These are phyloP conservation scores for Coemansia furcata DNA, from an alignment of 192 early-diverging fungal genomes.

Conservation along the genomic window DNA sequence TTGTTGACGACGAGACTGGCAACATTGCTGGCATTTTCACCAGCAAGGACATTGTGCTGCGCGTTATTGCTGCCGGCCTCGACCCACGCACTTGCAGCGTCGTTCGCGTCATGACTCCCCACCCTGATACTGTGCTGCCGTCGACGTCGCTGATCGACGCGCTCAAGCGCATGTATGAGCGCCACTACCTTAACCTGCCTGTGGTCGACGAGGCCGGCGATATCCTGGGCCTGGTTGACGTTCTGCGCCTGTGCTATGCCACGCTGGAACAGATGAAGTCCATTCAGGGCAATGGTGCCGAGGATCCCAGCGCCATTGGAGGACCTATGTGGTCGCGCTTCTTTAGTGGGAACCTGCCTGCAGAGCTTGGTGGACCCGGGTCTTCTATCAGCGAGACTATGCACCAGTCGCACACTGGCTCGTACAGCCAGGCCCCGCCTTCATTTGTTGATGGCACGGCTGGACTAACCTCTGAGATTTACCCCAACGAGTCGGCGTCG, in stretches of 20 bases:
- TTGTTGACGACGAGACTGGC: slow-evolving; percentile 63
- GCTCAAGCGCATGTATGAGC: slow-evolving; percentile 83
- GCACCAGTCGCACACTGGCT: slow-evolving; percentile 29
- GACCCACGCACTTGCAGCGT: slow-evolving; percentile 89
- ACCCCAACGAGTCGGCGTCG: slow-evolving; percentile 55
- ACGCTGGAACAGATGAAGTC: slow-evolving; percentile 78
- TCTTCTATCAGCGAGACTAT: slow-evolving; percentile 64
- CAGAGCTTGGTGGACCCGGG: slow-evolving; percentile 63
- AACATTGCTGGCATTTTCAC: slow-evolving; percentile 90
- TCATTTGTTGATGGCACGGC: slow-evolving; percentile 47
- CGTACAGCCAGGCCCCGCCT: slow-evolving; percentile 35
- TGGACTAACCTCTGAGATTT: slow-evolving; percentile 47
- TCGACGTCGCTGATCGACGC: slow-evolving; percentile 77
- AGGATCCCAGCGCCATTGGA: slow-evolving; percentile 19
- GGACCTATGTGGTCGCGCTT: slow-evolving; percentile 78
- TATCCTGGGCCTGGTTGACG: slow-evolving; percentile 79
- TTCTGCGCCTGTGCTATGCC: slow-evolving; percentile 78
- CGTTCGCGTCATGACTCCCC: slow-evolving; percentile 95
- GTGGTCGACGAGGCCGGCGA: slow-evolving; percentile 68
- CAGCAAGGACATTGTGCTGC: slow-evolving; percentile 83
- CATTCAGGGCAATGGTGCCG: slow-evolving; percentile 47
- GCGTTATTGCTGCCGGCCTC: slow-evolving; percentile 83
- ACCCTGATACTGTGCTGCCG: slow-evolving; percentile 75
- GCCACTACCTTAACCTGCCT: slow-evolving; percentile 81
- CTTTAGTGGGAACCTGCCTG: slow-evolving; percentile 65